These are phyloP conservation scores for Mortierella sp. DNA, from an alignment of 371 early-diverging fungal genomes.

Conservation along the genomic window DNA sequence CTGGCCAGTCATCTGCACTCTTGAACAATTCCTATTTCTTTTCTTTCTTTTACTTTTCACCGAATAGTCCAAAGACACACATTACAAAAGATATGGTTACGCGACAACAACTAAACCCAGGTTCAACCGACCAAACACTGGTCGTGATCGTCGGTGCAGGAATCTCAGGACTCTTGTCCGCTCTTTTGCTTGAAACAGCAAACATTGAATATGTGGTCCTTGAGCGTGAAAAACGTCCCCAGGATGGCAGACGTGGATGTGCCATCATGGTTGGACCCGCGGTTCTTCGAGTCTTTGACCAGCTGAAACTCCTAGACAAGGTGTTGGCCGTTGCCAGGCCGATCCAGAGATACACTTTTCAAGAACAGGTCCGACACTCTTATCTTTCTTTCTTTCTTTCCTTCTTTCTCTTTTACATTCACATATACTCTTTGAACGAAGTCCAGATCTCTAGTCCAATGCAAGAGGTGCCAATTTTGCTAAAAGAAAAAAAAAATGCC, in stretches of 20 bases:
- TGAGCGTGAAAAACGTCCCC: conserved; percentile 12
- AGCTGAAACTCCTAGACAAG: neutral
- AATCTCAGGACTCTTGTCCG: conserved; percentile 25
- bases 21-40: no score
- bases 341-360: no score
- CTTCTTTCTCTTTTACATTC: neutral
- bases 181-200: conserved; percentile 24
- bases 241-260: conserved; percentile 16
- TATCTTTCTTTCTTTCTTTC: neutral
- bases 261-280: conserved; percentile 23
- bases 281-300: conserved; percentile 23
- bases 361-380: no score
- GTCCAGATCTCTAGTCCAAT: no score
- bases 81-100: no score
- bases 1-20: no score
- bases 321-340: no score
- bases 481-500: neutral
- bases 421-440: no score
- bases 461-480: neutral
- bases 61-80: no score
- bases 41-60: no score
- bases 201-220: conserved; percentile 26
- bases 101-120: no score
- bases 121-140: no score
- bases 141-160: conserved; percentile 34